Evolutionary conservation across 805 yeast genomes (phyloP), one percentile per base, ranked within the genome.

Genomic region (Jamesozyma lodderae): DNA sequence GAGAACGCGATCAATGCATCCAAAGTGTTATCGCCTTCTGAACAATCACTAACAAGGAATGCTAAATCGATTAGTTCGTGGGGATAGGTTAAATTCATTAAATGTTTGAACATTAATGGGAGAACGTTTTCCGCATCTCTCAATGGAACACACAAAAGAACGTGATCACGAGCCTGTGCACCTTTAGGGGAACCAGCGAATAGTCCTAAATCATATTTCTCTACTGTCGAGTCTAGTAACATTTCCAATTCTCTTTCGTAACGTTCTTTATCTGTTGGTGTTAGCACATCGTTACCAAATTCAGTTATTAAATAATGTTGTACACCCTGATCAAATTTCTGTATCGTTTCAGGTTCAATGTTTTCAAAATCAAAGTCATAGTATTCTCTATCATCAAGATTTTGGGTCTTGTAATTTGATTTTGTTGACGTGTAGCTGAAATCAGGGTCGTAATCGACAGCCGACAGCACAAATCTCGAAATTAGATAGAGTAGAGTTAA

Each of bases 21-120:
- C 46, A 81, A 58, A 1, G 92, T 82, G 19, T 66, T 66, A 51
- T 82, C 92, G 32, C 61, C 72, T 25, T 67, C 70, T 1, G 87
- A 75, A 52, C 92, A 82, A 60, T 83, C 94, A 43, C 85, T 77
- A 3, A 83, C 88, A 52, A 83, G 65, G 52, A 83, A 83, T 14
- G 87, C 88, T 43, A 83, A 67, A 61, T 85, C 95, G 38, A 85
- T 79, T 45, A 83, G 63, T 18, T 73, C 70, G 55, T 86, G 95
- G 39, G 83, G 86, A 55, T 85, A 85, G 1, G 94, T 83, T 60
- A 85, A 65, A 58, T 85, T 84, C 90, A 81, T 82, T 60, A 85
- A 64, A 60, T 85, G 83, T 52, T 79, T 79, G 63, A 86, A 84
- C 70, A 87, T 85, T 67, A 84, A 67, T 10, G 92, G 87, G 44